Evolutionary conservation across 2,329 filamentous ascomycete species (phyloP), one percentile per base, ranked within the genome.

Genomic region (Clonostachys solani): DNA sequence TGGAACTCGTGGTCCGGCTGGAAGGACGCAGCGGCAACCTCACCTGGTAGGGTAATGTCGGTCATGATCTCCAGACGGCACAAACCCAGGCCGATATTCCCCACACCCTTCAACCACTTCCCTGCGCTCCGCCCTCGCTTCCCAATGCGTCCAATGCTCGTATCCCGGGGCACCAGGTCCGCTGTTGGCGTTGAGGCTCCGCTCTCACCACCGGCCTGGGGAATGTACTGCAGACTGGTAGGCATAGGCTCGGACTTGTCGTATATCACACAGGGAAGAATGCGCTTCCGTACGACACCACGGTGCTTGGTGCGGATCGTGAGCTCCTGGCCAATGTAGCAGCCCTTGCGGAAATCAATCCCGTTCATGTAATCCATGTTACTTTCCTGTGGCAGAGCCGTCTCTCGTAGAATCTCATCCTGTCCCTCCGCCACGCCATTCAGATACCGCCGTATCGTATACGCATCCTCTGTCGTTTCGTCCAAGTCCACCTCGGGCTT

Each of bases 251-350:
- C 65, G 35, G 70, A 68, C 6, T 63, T 64, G 7, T 69, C 71
- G 63, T 92, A 94, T 15, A 96, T 60, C 53, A 86, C 69, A 34
- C 92, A 84, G 0, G 94, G 94, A 45, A 99, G 65, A 44, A 97
- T 82, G 44, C 94, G 80, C 75, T 96, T 96, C 51, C 94, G 79
- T 38, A 99, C 89, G 15, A 99, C 89, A 18, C 94, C 94, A 12
- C 87, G 92, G 67, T 99, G 94, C 63, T 92, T 87, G 2, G 94
- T 99, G 40, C 94, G 86, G 54, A 97, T 96, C 2, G 94, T 97
- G 53, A 99, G 78, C 66, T 99, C 94, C 68, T 99, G 94, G 0
- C 94, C 94, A 8, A 97, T 83, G 66, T 99, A 99, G 69, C 94
- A 99, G 8, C 94, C 94, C 71, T 99, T 99, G 61, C 83, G 83